Evolutionary conservation across 1,284 basidiomycete genomes (phyloP), one percentile per base, ranked within the genome.

Genomic region (Cutaneotrichosporon cyanovorans): DNA sequence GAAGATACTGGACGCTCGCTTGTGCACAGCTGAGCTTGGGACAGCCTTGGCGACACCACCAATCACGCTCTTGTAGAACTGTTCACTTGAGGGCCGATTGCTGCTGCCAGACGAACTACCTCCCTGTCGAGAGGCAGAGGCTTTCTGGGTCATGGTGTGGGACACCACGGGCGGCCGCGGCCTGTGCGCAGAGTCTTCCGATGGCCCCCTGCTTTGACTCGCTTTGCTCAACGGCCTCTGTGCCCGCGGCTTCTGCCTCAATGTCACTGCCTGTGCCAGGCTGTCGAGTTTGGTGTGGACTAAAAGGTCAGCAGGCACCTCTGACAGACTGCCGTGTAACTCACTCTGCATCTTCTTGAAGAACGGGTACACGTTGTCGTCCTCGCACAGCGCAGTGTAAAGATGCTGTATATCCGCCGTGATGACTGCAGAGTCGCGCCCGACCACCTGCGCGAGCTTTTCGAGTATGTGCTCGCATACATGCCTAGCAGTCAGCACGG

Each of bases 341-440:
- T 52, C 50, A 87, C 89, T 84, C 73, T 84, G 80, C 84, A 90
- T 85, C n/a, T 77, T 75, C 72, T 82, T 87, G 73, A 91, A 90
- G 55, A 85, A 75, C 20, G 79, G 78, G 70, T 87, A 92, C 45
- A 91, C 80, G 41, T 81, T 75, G 59, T 85, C 82, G 67, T 92
- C 89, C 69, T 92, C 89, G 55, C 87, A 89, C 22, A 92, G 75
- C 0, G 88, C 87, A 20, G 81, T 77, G 66, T 87, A 90, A 30
- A 93, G 73, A 65, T 92, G 87, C 54, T 87, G 80, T 6, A 81
- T 75, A 15, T 80, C 82, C 16, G 87, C 87, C 7, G 60, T 46
- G 0, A 74, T 76, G 5, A 82, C 79, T 37, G 83, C 79, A 59
- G 85, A 87, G 66, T 91, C 88, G 45, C 88, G 79, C 28, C 85